Evolutionary conservation across 2,329 filamentous ascomycete species (phyloP), one percentile per base, ranked within the genome.

Genomic region (Beauveria varroae): DNA sequence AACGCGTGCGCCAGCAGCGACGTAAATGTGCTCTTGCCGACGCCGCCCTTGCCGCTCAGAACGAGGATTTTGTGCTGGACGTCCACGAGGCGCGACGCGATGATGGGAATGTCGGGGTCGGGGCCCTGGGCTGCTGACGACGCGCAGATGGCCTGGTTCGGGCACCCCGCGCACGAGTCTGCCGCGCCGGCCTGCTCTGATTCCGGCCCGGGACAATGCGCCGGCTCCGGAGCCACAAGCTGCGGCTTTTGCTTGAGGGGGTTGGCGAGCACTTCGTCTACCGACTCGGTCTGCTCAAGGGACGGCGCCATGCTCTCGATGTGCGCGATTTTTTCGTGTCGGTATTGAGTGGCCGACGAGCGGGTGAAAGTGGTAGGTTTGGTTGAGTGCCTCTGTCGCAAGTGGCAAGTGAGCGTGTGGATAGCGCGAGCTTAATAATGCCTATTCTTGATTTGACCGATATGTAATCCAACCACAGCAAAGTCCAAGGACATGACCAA

Each of bases 21-120:
- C 3, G 90, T 93, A 71, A 98, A 96, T 0, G 95, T 98, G 67
- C 89, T 95, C 77, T 99, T 99, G 8, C 95, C 95, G 1, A 99
- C 95, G 52, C 95, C 95, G 64, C 95, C 95, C 80, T 98, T 99
- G 64, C 95, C 95, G 57, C 89, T 93, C 5, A 99, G 81, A 6
- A 99, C 87, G 57, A 99, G 83, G 62, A 99, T 89, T 76, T 98
- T 98, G 78, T 98, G 93, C 68, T 86, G 86, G 64, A 99, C 89
- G 57, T 85, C 85, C 12, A 87, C 81, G 3, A 99, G 86, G 4
- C 93, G 90, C 61, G 88, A 84, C 18, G 92, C 89, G 68, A 99
- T 97, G 66, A 95, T 74, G 3, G 92, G 87, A 51, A 98, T 90
- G 73, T 99, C 95, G 0, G 93, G 93, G 72, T 99, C 95, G 2